Evolutionary conservation across 108 stramenopile species (phyloP).

Genomic region (Parietichytrium sp.): DNA sequence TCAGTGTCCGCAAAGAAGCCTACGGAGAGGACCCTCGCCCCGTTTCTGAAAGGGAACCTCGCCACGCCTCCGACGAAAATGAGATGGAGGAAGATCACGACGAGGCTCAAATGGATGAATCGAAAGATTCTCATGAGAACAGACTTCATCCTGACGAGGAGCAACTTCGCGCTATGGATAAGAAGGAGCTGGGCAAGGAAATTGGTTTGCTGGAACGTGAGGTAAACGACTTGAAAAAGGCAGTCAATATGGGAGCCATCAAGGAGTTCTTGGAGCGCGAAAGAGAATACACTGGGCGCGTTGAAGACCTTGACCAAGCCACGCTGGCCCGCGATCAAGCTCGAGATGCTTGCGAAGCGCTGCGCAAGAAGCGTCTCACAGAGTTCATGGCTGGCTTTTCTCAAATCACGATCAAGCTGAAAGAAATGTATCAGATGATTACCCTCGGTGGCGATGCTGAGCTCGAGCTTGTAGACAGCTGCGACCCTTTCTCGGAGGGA

Average conservation of each 20-base stretch:
- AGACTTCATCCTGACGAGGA: conserved; percentile 42
- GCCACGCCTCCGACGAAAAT: conserved; percentile 48
- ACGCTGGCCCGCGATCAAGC: conserved; percentile 77
- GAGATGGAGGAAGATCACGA: conserved; percentile 50
- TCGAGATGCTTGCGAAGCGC: conserved; percentile 78
- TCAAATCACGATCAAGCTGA: conserved; percentile 88
- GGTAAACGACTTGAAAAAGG: conserved; percentile 73
- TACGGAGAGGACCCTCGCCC: conserved; percentile 43
- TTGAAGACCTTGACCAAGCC: conserved; percentile 83
- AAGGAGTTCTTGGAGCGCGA: conserved; percentile 87
- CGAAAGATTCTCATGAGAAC: neutral
- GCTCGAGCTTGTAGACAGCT: conserved; percentile 93
- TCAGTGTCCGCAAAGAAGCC: conserved; percentile 68
- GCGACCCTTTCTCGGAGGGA: conserved; percentile 97
- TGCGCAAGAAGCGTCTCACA: conserved; percentile 86
- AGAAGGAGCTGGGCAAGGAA: conserved; percentile 59
- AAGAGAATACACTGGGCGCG: conserved; percentile 74
- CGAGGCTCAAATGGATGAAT: conserved; percentile 40
- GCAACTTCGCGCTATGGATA: conserved; percentile 36
- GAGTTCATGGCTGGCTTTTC: conserved; percentile 99
- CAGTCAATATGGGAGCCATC: conserved; percentile 88
- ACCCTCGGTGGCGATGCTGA: conserved; percentile 99
- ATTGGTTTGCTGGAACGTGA: conserved; percentile 76
- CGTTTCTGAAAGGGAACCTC: neutral
- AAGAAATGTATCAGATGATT: conserved; percentile 99